phyloP scores from a whole-genome alignment of 2,329 filamentous ascomycete genomes.

The Penicillium sumatraense region DNA sequence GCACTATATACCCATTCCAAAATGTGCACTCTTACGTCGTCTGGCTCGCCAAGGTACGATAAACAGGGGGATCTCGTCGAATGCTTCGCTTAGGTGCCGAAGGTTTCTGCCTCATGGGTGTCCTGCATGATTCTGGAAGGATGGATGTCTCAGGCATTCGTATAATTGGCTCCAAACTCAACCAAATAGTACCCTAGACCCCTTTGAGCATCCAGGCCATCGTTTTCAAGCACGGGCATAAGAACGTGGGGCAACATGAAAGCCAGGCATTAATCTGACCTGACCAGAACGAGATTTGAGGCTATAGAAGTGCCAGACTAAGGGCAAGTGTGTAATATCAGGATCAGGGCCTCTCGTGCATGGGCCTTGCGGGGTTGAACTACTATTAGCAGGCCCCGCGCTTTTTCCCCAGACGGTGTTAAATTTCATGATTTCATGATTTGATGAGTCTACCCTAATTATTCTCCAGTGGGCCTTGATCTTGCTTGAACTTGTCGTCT shows the following conservation, averaged over 20 bases:
- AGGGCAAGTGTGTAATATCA: neutral
- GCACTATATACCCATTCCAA: neutral
- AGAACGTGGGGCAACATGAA: neutral
- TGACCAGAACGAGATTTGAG: too few relatives aligned
- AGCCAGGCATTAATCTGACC: conserved; percentile 8
- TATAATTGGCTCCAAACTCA: conserved; percentile 8
- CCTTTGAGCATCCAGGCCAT: neutral
- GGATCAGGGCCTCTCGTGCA: conserved; percentile 13
- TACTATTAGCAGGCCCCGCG: conserved; percentile 7
- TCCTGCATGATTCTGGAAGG: conserved; percentile 15
- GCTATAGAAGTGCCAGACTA: neutral
- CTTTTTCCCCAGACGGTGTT: conserved; percentile 23
- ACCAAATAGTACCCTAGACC: neutral
- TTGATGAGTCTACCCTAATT: neutral
- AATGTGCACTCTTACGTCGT: conserved; percentile 6
- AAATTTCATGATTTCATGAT: neutral
- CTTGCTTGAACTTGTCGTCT: neutral
- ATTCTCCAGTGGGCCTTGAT: neutral
- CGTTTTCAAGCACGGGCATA: neutral
- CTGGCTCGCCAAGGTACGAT: conserved; percentile 5
- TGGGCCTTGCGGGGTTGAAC: conserved; percentile 21
- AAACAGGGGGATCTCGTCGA: conserved; percentile 9
- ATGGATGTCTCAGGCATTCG: neutral
- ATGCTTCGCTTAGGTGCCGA: conserved; percentile 15
- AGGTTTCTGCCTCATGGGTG: conserved; percentile 1